Base-by-base conservation (phyloP, 225 moss, liverwort and hornwort species). In the Straminergon stramineum region DNA sequence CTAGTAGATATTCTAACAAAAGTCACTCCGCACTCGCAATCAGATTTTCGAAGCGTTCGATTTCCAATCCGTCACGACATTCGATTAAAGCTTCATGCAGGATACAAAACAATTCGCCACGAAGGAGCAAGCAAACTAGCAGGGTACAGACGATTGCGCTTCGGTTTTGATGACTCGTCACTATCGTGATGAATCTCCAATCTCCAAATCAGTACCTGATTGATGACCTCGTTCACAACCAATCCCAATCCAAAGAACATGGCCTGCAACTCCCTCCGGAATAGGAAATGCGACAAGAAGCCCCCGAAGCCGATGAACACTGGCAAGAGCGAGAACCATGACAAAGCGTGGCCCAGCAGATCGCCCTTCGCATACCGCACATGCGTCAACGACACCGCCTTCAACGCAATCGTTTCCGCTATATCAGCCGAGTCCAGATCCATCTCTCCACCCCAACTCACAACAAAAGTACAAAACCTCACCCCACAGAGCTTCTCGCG, bases 221-320 rank as follows among this genome's bases (percentile, higher is more conserved):
- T 99, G 90, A 99, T 94, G 58, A 92, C n/a, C 84, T 99, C 97
- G 37, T 96, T 97, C 26, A 97, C 86, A 48, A 95, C 86, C 82
- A 99, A 88, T 45, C 98, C 98, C 69, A 96, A 84, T 31, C 95
- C 98, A 89, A 99, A 99, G 89, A 95, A 95, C 93, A 99, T 95
- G 77, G 96, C 95, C 91, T 99, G 98, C 45, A 99, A 73, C 91
- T 99, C 98, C 88, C 97, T 93, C 79, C 98, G 96, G 90, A 99
- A 97, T 56, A 99, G 92, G 86, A 99, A 99, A 87, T 99, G 98
- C 52, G 98, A 94, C 61, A 95, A 16, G 85, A 99, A 97, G 31
- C 98, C 98, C 13, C 98, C 98, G 58, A 97, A 83, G 64, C 97
- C 97, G 63, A 99, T 96, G 85, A 97, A 91, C 67, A 99, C 94